Evolutionary conservation across 306 rosid genomes (phyloP), one percentile per base, ranked within the genome.

Genomic region (Senna tora): DNA sequence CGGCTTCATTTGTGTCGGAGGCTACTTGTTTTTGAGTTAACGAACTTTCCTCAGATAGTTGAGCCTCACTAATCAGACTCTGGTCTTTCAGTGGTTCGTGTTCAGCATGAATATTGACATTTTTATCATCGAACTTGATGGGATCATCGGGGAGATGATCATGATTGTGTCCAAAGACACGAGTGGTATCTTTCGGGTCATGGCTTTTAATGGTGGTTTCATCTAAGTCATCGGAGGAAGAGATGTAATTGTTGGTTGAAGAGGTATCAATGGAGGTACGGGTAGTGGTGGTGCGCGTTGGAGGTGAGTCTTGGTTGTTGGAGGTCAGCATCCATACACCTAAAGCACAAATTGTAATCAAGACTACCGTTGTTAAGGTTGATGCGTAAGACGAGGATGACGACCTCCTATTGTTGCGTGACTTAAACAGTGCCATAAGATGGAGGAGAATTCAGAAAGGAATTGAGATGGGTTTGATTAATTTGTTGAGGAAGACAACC

Each of bases 121-220:
- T 67, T 17, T 52, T 71, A 0, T 89, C 91, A 25, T 85, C 97
- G 0, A 80, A 39, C 53, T 79, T 87, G 7, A 91, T 81, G 69
- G 93, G 93, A 47, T 91, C 99, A 1, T 85, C 88, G 0, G 97
- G 97, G 30, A 91, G 90, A 56, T 91, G 84, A 19, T 92, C 90
- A 0, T 95, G 91, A 65, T 85, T 89, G 71, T 86, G 97, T 66
- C 87, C 95, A 5, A 74, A 89, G 0, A 78, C 72, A 7, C 84
- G 38, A 2, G 68, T 36, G 1, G 38, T 58, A 7, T 75, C 75
- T 14, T 69, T 75, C n/a, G 51, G 56, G 2, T 7, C 74, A 2
- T 34, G 41, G 0, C 21, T 45, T 57, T 75, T 77, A 41, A 32
- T 20, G 71, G 67, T 51, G 72, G 50, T 75, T 52, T 60, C 77